Conservation (phyloP, 331 rosid species). For the Acacia pycnantha region DNA sequence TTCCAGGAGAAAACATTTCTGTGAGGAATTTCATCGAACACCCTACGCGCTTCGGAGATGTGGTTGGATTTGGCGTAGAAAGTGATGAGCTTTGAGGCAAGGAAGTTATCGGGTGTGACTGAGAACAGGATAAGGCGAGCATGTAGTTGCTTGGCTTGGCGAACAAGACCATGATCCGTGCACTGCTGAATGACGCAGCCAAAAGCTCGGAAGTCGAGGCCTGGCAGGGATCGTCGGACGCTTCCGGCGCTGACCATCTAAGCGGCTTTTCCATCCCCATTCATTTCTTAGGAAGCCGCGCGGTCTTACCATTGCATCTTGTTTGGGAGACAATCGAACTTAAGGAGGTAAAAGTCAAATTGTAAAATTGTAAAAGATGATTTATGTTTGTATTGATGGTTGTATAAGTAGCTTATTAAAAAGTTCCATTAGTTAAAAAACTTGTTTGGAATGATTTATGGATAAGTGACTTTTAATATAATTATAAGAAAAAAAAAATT, state of each 20-base stretch:
- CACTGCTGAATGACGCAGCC: slow-evolving; percentile 70
- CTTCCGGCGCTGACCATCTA: slow-evolving; percentile 13
- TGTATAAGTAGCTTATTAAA: no score
- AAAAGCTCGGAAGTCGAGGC: slow-evolving; percentile 54
- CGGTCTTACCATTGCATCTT: no score
- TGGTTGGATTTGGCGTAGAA: slow-evolving; percentile 52
- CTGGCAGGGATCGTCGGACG: slow-evolving; percentile 36
- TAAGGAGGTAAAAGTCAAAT: no score
- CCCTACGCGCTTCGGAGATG: slow-evolving; percentile 49
- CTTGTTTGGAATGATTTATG: no score
- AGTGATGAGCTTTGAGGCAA: slow-evolving; percentile 70
- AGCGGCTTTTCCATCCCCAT: slow-evolving; percentile 44
- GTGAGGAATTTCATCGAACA: slow-evolving; percentile 62
- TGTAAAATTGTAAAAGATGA: no score
- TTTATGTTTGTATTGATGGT: no score
- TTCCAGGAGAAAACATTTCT: slow-evolving; percentile 70
- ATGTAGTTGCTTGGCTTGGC: slow-evolving; percentile 74
- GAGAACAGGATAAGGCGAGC: slow-evolving; percentile 68
- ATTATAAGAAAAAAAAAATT: no score
- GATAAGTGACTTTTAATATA: no score
- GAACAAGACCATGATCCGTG: slow-evolving; percentile 49
- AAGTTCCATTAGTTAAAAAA: no score
- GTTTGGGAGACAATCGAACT: no score
- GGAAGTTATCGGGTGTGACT: slow-evolving; percentile 74
- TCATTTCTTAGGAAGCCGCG: slow-evolving; percentile 24